Percentiles rank a stretch among this genome's conserved stretches.
These are phyloP conservation scores for Calonectria pauciramosa DNA, from an alignment of 2,329 filamentous ascomycete genomes.

Conservation along the genomic window DNA sequence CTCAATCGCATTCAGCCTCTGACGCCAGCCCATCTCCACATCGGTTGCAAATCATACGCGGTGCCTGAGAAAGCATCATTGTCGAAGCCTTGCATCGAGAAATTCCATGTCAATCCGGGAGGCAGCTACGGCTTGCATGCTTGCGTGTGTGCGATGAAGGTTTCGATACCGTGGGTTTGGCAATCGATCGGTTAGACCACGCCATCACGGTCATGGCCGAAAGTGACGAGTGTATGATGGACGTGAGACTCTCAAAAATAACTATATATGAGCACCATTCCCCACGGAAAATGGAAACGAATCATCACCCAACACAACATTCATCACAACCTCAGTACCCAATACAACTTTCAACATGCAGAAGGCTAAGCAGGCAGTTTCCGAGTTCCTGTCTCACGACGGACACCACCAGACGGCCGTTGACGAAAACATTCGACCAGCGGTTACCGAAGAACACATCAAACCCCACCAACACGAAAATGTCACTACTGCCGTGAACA, in stretches of 20 bases:
- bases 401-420: constrained; percentile 80
- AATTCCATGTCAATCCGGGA: background rate
- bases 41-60: background rate
- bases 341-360: constrained; percentile 62
- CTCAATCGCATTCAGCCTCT: background rate
- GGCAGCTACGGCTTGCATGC: no score
- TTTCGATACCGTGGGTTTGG: background rate
- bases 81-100: background rate
- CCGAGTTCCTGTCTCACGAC: constrained; percentile 70
- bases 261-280: background rate
- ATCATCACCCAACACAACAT: background rate
- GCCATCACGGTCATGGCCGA: background rate
- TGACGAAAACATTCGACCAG: constrained; percentile 73
- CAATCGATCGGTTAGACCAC: background rate
- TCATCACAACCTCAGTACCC: background rate
- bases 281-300: background rate
- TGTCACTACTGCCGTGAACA: constrained; percentile 73
- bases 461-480: constrained; percentile 73
- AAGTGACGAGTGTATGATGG: background rate
- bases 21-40: background rate
- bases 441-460: constrained; percentile 72
- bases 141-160: background rate
- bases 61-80: background rate
- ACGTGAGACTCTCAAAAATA: background rate
- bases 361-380: constrained; percentile 73